These are phyloP conservation scores for Nepenthes alata DNA, from an alignment of 179 eudicot species.

Conservation along the genomic window DNA sequence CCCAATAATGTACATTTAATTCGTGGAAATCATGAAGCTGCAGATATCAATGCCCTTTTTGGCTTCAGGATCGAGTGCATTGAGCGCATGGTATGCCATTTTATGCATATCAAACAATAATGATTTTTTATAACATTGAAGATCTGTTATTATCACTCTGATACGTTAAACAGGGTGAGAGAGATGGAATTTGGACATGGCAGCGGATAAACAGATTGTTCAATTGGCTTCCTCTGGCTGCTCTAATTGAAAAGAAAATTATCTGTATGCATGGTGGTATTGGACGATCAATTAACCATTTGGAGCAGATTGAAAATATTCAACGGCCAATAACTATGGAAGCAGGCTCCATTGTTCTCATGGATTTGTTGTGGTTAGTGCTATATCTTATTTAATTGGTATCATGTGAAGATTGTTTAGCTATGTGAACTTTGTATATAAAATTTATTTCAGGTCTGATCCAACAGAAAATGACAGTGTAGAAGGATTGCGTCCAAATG, in stretches of 20 bases:
- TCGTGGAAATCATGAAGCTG: constrained; percentile 99
- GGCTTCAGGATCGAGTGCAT: constrained; percentile 99
- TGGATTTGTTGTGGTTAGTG: constrained; percentile 91
- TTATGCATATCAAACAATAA: not conserved
- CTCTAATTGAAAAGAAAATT: constrained; percentile 89
- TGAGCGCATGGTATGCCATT: constrained; percentile 76
- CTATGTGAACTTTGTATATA: not conserved
- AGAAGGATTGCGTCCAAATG: constrained; percentile 96
- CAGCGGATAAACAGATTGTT: constrained; percentile 91
- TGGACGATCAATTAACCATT: constrained; percentile 91
- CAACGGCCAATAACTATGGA: constrained; percentile 99
- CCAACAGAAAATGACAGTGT: constrained; percentile 99
- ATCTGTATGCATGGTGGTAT: constrained; percentile 99
- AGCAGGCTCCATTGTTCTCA: constrained; percentile 94
- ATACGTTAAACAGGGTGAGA: constrained; percentile 63
- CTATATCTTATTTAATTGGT: not conserved
- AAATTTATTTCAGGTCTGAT: constrained; percentile 62
- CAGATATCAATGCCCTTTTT: constrained; percentile 97
- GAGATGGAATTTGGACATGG: constrained; percentile 99
- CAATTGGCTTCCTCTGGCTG: constrained; percentile 97
- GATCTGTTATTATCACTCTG: not conserved
- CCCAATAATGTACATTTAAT: constrained; percentile 79
- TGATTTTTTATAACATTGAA: not conserved
- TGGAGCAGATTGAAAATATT: constrained; percentile 85
- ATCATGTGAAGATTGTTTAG: constrained; percentile 1